Conservation (phyloP, 306 rosid species). For the Medicago truncatula region DNA sequence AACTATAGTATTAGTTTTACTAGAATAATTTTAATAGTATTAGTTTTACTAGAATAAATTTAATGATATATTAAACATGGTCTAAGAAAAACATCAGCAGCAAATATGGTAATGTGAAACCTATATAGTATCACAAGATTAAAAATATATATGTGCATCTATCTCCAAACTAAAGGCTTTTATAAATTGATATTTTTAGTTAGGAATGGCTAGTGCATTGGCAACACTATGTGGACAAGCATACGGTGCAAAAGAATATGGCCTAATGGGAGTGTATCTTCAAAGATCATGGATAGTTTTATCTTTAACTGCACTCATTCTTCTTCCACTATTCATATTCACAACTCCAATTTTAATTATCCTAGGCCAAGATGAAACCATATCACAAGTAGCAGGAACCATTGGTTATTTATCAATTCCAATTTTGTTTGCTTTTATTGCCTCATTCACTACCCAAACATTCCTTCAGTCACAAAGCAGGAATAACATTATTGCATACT, state of each 20-base stretch:
- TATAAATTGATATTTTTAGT: slow-evolving; percentile 21
- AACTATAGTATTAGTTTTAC: too few species aligned
- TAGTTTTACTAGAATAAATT: too few species aligned
- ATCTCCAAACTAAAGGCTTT: background rate
- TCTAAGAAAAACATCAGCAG: too few species aligned
- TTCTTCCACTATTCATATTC: slow-evolving; percentile 54
- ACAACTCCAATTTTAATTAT: slow-evolving; percentile 43
- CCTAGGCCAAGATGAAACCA: slow-evolving; percentile 43
- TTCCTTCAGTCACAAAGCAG: slow-evolving; percentile 61
- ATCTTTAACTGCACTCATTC: slow-evolving; percentile 28
- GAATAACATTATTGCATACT: slow-evolving; percentile 50
- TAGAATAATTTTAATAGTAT: too few species aligned
- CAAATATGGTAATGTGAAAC: too few species aligned
- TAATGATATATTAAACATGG: too few species aligned
- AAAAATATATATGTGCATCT: background rate
- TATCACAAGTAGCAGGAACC: slow-evolving; percentile 44
- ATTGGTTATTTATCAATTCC: slow-evolving; percentile 48
- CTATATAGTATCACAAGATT: too few species aligned
- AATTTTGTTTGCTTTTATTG: slow-evolving; percentile 38
- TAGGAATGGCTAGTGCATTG: slow-evolving; percentile 59
- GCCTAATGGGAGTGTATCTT: slow-evolving; percentile 60
- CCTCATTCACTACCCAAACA: slow-evolving; percentile 48
- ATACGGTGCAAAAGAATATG: slow-evolving; percentile 55
- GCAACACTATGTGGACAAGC: slow-evolving; percentile 70
- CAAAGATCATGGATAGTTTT: slow-evolving; percentile 61